These are phyloP conservation scores for Nasturtium officinale DNA, from an alignment of 345 rosid genomes.

Conservation along the genomic window DNA sequence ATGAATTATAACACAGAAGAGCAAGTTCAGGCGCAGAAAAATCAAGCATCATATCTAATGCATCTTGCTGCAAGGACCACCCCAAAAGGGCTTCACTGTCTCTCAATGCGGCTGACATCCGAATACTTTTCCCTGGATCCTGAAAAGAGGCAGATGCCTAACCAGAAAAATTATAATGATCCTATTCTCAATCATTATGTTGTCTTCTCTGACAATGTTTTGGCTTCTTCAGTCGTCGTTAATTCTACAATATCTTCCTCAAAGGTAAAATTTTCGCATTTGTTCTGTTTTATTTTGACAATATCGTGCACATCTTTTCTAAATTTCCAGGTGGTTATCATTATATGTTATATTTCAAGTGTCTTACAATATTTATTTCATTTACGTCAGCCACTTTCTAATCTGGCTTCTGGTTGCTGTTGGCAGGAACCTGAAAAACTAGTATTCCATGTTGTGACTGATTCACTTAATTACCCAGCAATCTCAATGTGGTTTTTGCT, in stretches of 20 bases:
- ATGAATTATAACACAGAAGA: constrained; percentile 77
- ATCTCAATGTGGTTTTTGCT: constrained; percentile 89
- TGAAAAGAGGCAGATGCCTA: constrained; percentile 69
- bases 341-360: background rate
- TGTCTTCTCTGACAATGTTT: constrained; percentile 81
- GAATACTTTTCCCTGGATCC: constrained; percentile 67
- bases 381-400: constrained; percentile 23
- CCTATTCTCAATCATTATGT: constrained; percentile 71
- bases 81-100: constrained; percentile 94
- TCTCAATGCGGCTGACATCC: constrained; percentile 82
- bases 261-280: constrained; percentile 51
- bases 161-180: constrained; percentile 57
- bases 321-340: background rate
- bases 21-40: constrained; percentile 66
- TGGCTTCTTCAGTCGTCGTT: constrained; percentile 87
- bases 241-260: constrained; percentile 75
- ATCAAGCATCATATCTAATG: constrained; percentile 66
- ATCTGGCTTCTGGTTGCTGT: constrained; percentile 26
- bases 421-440: constrained; percentile 69
- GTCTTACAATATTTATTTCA: constrained; percentile 8
- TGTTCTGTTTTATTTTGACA: background rate
- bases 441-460: constrained; percentile 85
- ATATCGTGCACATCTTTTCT: background rate
- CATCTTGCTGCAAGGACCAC: constrained; percentile 88
- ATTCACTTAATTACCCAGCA: constrained; percentile 81